Evolutionary conservation across 2,329 filamentous ascomycete genomes (phyloP).

Genomic region (Botrytis pseudocinerea): DNA sequence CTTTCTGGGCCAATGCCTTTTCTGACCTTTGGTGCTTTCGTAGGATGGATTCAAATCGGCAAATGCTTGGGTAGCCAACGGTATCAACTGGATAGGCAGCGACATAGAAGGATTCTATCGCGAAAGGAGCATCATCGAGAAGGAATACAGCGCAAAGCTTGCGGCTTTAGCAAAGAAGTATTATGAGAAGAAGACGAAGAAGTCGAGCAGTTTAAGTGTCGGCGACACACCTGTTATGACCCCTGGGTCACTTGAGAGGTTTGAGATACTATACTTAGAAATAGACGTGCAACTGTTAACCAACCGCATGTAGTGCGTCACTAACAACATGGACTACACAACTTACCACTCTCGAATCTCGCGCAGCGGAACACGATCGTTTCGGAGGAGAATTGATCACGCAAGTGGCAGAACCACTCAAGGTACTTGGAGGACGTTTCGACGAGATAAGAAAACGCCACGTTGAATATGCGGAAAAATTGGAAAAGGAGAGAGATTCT

Average conservation of each 20-base stretch:
- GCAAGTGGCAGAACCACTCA: constrained; percentile 84
- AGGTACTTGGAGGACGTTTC: constrained; percentile 70
- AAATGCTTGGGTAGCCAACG: constrained; percentile 85
- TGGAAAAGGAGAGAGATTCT: constrained; percentile 84
- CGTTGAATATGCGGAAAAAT: constrained; percentile 80
- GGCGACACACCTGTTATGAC: constrained; percentile 92
- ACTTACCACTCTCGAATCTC: constrained; percentile 82
- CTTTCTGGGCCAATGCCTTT: constrained; percentile 23
- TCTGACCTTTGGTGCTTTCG: constrained; percentile 25
- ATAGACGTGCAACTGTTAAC: constrained; percentile 23
- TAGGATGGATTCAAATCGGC: constrained; percentile 97
- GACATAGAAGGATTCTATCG: constrained; percentile 98
- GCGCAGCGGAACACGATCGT: constrained; percentile 85
- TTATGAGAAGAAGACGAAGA: constrained; percentile 94
- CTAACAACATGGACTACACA: constrained; percentile 97
- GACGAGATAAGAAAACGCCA: constrained; percentile 94
- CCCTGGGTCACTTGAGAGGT: constrained; percentile 91
- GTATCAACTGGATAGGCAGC: constrained; percentile 84
- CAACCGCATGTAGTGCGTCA: constrained; percentile 64
- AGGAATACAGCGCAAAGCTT: constrained; percentile 91
- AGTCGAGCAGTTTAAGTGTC: constrained; percentile 83
- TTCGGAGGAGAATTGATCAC: constrained; percentile 76
- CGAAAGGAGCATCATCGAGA: constrained; percentile 90
- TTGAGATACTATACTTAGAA: constrained; percentile 27
- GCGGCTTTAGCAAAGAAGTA: constrained; percentile 90